These are phyloP conservation scores for Austroboletus eburneus DNA, from an alignment of 768 basidiomycete genomes.

Conservation along the genomic window DNA sequence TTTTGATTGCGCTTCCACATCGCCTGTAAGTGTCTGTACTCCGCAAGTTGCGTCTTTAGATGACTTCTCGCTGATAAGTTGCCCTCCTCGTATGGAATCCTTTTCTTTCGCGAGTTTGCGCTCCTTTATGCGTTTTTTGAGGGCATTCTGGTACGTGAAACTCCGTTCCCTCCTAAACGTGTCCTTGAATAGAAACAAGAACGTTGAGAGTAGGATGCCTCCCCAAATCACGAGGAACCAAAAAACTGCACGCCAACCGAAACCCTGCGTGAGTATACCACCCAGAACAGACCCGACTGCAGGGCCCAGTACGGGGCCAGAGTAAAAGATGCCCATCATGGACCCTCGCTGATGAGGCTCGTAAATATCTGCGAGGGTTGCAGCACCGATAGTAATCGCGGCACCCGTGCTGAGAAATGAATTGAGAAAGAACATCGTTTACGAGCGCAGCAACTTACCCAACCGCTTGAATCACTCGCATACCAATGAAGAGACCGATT, in stretches of 20 bases:
- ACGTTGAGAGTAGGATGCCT: constrained; percentile 49
- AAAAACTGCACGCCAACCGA: constrained; percentile 80
- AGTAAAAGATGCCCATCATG: constrained; percentile 80
- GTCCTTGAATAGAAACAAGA: constrained; percentile 71
- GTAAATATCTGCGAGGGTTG: constrained; percentile 76
- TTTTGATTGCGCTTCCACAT: constrained; percentile 7
- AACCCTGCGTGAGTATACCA: constrained; percentile 60
- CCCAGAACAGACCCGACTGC: constrained; percentile 68
- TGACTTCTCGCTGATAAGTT: too few species aligned
- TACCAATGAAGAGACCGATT: constrained; percentile 59
- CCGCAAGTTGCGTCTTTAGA: too few species aligned
- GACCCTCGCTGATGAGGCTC: constrained; percentile 71
- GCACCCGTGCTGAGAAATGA: constrained; percentile 53
- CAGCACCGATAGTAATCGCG: constrained; percentile 63
- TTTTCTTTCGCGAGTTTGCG: too few species aligned
- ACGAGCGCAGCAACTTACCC: constrained; percentile 45
- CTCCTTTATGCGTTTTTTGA: constrained; percentile 39
- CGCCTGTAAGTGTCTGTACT: too few species aligned
- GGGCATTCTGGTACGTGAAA: constrained; percentile 66
- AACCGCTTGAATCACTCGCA: constrained; percentile 60
- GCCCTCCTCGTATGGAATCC: too few species aligned
- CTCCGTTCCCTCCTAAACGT: constrained; percentile 85
- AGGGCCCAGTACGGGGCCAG: constrained; percentile 73
- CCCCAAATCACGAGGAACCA: constrained; percentile 75
- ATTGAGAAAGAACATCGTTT: not conserved